A percentile compares a stretch with the other conserved stretches of the same genome.
Evolutionary conservation across 225 moss, liverwort and hornwort genomes (phyloP).

Genomic region (Physcomitrium patens): DNA sequence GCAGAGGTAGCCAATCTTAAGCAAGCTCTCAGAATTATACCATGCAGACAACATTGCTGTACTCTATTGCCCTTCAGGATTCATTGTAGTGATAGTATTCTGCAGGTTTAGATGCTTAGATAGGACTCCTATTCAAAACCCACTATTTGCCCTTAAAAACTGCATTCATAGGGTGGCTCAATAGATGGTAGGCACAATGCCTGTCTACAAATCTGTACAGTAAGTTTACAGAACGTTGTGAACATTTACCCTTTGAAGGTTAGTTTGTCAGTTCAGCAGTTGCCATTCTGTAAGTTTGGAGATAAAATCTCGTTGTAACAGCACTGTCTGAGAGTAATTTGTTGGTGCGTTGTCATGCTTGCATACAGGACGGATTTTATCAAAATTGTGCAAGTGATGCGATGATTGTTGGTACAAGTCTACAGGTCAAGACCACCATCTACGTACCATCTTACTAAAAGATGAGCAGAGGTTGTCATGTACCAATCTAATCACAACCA

Average conservation of each 20-base stretch:
- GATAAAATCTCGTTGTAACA: not conserved
- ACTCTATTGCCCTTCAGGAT: constrained; percentile 6
- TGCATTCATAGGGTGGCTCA: constrained; percentile 1
- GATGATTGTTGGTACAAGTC: not conserved
- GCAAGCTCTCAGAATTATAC: not conserved
- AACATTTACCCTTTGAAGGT: not conserved
- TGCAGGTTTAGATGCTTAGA: constrained; percentile 6
- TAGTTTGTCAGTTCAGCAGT: not conserved
- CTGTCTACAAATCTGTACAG: constrained; percentile 30
- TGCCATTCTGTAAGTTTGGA: not conserved
- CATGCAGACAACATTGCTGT: constrained; percentile 12
- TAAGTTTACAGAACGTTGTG: constrained; percentile 16
- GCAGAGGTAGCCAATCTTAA: not conserved
- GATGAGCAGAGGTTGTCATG: no score
- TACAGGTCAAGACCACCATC: not conserved
- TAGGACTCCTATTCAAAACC: not conserved
- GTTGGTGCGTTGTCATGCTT: no score
- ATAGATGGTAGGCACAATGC: not conserved
- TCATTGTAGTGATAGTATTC: constrained; percentile 14
- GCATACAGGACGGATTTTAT: not conserved
- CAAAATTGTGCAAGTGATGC: not conserved
- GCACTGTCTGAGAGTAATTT: no score
- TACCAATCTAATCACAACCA: no score
- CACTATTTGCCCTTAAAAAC: not conserved
- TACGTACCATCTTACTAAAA: no score